Evolutionary conservation across 2,329 filamentous ascomycete species (phyloP).

Genomic region (Madurella fahalii): DNA sequence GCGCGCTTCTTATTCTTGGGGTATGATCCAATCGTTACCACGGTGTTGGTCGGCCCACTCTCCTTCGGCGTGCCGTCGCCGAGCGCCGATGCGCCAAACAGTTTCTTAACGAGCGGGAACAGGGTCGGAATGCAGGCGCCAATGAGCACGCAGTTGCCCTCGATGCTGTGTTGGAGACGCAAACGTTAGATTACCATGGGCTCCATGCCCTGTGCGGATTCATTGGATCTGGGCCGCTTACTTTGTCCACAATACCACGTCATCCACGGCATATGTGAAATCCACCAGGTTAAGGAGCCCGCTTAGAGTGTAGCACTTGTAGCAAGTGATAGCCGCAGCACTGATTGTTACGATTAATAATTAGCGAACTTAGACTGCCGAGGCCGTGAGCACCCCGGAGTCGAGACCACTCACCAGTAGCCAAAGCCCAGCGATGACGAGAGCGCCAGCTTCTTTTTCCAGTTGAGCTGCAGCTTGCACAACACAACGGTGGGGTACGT

Average conservation of each 20-base stretch:
- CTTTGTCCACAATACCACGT: conserved; percentile 44
- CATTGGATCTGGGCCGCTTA: conserved; percentile 23
- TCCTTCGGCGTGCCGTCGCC: conserved; percentile 8
- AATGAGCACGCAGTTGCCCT: conserved; percentile 26
- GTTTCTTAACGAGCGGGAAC: conserved; percentile 24
- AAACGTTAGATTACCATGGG: background rate
- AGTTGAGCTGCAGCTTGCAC: conserved; percentile 34
- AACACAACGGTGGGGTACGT: conserved; percentile 39
- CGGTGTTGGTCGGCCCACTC: background rate
- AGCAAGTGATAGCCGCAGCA: conserved; percentile 29
- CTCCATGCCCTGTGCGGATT: too few species aligned
- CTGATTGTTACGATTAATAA: conserved; percentile 15
- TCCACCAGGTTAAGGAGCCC: conserved; percentile 26
- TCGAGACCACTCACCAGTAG: conserved; percentile 30
- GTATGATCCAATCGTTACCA: conserved; percentile 19
- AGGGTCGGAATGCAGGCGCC: conserved; percentile 27
- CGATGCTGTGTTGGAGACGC: conserved; percentile 18
- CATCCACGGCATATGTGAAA: conserved; percentile 36
- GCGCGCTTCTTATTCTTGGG: conserved; percentile 12
- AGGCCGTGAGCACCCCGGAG: too few species aligned
- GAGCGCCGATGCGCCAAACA: conserved; percentile 17
- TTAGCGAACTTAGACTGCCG: background rate
- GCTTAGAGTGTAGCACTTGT: conserved; percentile 31
- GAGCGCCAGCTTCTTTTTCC: conserved; percentile 39
- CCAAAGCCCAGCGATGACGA: conserved; percentile 37